Percentiles rank a stretch among this genome's conserved stretches.
Evolutionary conservation across 306 rosid genomes (phyloP).

Genomic region (Trifolium fragiferum): DNA sequence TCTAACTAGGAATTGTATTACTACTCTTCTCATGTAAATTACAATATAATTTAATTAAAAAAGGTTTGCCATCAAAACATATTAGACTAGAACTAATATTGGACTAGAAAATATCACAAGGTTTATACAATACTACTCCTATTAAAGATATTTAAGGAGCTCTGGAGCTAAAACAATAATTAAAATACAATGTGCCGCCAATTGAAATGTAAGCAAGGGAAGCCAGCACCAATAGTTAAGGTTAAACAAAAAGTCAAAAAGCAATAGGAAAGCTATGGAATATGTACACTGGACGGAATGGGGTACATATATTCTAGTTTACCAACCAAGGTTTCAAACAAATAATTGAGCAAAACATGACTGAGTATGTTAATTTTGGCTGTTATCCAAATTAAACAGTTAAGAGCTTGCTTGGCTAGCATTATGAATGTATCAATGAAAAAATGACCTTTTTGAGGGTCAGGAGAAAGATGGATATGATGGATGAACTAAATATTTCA

Average conservation of each 20-base stretch:
- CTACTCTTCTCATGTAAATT: slow-evolving; percentile 11
- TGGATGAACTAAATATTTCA: slow-evolving; percentile 32
- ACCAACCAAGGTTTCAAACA: neutral
- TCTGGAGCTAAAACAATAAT: slow-evolving; percentile 12
- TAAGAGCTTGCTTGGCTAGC: neutral
- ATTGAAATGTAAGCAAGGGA: slow-evolving; percentile 27
- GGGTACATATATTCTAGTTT: slow-evolving; percentile 5
- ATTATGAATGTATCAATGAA: neutral
- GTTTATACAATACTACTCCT: neutral
- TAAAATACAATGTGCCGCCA: slow-evolving; percentile 21
- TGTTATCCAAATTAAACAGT: slow-evolving; percentile 23
- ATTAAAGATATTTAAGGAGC: neutral
- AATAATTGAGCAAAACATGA: neutral
- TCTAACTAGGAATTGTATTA: neutral
- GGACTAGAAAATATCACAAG: slow-evolving; percentile 6
- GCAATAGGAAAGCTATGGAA: neutral
- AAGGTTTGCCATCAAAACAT: neutral
- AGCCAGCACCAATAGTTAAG: slow-evolving; percentile 6
- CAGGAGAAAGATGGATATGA: slow-evolving; percentile 6
- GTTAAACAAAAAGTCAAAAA: neutral
- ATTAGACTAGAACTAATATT: neutral
- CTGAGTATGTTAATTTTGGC: too few species aligned
- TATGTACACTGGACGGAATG: slow-evolving; percentile 6
- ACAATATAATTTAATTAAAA: slow-evolving; percentile 12
- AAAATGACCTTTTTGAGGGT: neutral